Percentiles rank a stretch among this genome's conserved stretches.
Conservation (phyloP, 768 basidiomycete species). For the Xanthoconium purpureum region DNA sequence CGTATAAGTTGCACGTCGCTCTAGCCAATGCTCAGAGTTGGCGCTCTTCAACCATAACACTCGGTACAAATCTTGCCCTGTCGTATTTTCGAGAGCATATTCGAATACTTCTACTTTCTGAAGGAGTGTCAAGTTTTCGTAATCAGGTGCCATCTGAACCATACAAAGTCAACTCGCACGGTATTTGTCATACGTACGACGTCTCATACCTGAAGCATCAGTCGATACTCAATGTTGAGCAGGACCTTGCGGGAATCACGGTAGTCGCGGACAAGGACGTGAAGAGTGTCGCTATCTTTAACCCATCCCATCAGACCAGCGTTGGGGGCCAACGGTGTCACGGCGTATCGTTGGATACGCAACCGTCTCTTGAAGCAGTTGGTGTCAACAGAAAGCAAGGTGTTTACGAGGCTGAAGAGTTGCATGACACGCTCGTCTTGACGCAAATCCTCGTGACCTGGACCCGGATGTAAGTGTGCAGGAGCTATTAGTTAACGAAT, state of each 20-base stretch:
- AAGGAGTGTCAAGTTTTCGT: slow-evolving; percentile 87
- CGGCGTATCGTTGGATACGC: slow-evolving; percentile 88
- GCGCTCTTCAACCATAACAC: slow-evolving; percentile 94
- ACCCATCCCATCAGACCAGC: slow-evolving; percentile 96
- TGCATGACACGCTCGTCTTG: slow-evolving; percentile 99
- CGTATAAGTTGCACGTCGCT: slow-evolving; percentile 93
- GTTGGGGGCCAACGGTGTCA: slow-evolving; percentile 93
- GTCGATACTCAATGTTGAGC: slow-evolving; percentile 95
- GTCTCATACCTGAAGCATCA: slow-evolving; percentile 91
- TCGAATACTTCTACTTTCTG: slow-evolving; percentile 99
- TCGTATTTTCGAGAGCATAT: slow-evolving; percentile 97
- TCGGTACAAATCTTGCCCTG: slow-evolving; percentile 94
- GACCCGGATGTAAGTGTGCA: slow-evolving; percentile 1
- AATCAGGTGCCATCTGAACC: slow-evolving; percentile 94
- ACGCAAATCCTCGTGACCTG: slow-evolving; percentile 97
- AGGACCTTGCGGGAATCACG: slow-evolving; percentile 95
- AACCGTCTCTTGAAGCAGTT: slow-evolving; percentile 94
- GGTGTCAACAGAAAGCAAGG: slow-evolving; percentile 86
- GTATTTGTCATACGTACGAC: slow-evolving; percentile 55
- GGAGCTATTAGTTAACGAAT: too few species aligned
- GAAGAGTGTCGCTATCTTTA: slow-evolving; percentile 90
- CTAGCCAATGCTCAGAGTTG: slow-evolving; percentile 97
- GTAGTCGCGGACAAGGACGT: slow-evolving; percentile 94
- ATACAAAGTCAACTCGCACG: background rate
- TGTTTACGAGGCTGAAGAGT: slow-evolving; percentile 95